Evolutionary conservation across 2,329 filamentous ascomycete species (phyloP), one percentile per base, ranked within the genome.

Genomic region (Alternaria novae-zelandiae): DNA sequence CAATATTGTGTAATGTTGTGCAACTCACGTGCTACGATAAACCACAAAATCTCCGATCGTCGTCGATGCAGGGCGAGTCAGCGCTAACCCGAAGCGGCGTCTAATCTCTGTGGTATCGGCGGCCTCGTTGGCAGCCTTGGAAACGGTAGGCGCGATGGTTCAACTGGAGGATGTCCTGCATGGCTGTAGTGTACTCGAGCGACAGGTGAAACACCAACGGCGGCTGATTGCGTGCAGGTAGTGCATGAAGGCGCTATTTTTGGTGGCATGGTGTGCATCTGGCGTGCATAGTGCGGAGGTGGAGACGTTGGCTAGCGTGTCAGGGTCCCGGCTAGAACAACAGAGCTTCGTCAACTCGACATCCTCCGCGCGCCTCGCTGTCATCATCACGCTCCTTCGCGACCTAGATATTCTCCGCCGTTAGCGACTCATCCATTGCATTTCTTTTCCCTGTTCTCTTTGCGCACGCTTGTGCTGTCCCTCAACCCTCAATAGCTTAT

Each of bases 211-310:
- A 72, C 68, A 57, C 36, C 64, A 65, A 69, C 28, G 49, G 17
- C 8, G 26, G 61, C 54, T 55, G 36, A 47, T 53, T 50, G 49
- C 47, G 57, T 59, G 63, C 54, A 46, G 56, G 45, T 20, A 28
- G 25, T 54, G 67, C 67, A 64, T 54, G 21, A 61, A 54, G 50
- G 64, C 56, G 36, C 69, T 71, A 72, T 70, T 68, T 71, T 71
- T 63, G 64, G 66, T 41, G 26, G 36, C 49, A 57, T 47, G 50
- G 68, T 62, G 64, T 59, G 59, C 62, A 57, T 41, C 55, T 60
- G 59, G 60, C 59, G 64, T 65, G 66, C 66, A 69, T 67, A 61
- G 26, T 60, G 66, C 65, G 57, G 67, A 58, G 70, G 36, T 60
- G 54, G 55, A 56, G 57, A 55, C 43, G 61, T 73, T 72, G 64